phyloP scores from a whole-genome alignment of 2,329 filamentous ascomycete genomes.

The Aspergillus oerlinghausenensis region DNA sequence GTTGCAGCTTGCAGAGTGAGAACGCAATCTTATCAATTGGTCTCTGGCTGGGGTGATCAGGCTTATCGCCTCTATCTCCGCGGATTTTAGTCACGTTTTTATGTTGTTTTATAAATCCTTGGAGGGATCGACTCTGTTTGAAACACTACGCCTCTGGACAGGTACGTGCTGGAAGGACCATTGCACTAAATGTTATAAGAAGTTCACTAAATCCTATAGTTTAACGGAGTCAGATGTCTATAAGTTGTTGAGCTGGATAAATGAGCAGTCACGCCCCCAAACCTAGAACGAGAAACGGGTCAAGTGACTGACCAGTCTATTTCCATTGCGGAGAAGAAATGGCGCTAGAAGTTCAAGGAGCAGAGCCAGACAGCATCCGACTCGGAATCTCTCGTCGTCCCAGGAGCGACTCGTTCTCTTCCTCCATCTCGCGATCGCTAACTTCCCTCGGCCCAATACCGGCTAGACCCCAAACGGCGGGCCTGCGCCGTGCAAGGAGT shows the following conservation, averaged over 20 bases:
- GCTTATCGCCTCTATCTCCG: not conserved
- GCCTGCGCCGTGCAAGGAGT: slow-evolving; percentile 42
- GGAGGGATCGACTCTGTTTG: not conserved
- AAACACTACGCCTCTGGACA: not conserved
- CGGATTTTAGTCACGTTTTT: not conserved
- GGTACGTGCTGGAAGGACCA: not conserved
- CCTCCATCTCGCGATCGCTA: slow-evolving; percentile 21
- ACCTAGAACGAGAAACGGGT: not conserved
- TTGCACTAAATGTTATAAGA: not conserved
- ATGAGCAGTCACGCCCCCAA: not conserved
- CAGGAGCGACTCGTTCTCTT: slow-evolving; percentile 8
- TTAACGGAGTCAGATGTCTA: not conserved
- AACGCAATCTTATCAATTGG: not conserved
- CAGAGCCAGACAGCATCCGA: slow-evolving; percentile 24
- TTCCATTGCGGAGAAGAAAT: not conserved
- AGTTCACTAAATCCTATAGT: not conserved
- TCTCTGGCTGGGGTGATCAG: no score
- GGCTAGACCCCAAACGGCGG: slow-evolving; percentile 41
- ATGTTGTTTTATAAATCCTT: not conserved
- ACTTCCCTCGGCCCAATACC: slow-evolving; percentile 33
- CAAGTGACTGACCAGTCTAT: not conserved
- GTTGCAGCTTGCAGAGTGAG: not conserved
- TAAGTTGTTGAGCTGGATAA: not conserved
- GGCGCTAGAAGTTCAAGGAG: slow-evolving; percentile 15
- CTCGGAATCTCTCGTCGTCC: slow-evolving; percentile 6